Evolutionary conservation across 148 eudicot genomes (phyloP), one percentile per base, ranked within the genome.

Genomic region (Vaccinium macrocarpon): DNA sequence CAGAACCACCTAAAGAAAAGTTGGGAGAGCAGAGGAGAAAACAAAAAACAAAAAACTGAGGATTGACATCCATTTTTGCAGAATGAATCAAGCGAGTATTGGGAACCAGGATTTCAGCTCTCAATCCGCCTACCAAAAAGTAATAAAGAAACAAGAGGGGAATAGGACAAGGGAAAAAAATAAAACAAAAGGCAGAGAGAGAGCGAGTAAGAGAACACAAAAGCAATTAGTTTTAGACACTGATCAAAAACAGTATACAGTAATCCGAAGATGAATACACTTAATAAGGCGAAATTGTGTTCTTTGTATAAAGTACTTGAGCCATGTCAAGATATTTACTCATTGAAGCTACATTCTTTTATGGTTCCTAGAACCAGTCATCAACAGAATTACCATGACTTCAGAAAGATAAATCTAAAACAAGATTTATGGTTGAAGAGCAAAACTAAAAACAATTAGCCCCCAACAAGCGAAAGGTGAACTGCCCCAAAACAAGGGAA

Each of bases 41-140:
- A 29, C 19, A 55, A 15, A 13, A 48, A 56, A 3, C 57, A 2
- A 57, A 42, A 76, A 77, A 49, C 11, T 6, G 13, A 29, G 55
- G 84, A 29, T 15, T 19, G 73, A 71, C 56, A 55, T 61, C 87
- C 35, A 4, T 49, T 25, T 32, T 16, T 18, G 71, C 55, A 51
- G 68, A 55, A 13, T 42, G 64, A 46, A 82, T 53, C 19, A 56
- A 42, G 38, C 80, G 56, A 23, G n/a, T 8, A 46, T 42, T 64
- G 46, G 84, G 75, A 81, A 81, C 29, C 55, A 73, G 19, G 56
- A 27, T 76, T 57, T 81, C 80, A 76, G 87, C 84, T 81, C 61
- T 25, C 75, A 82, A 23, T 81, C 87, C 76, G 50, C 87, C 87
- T 82, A 87, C 79, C 75, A 87, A 55, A 48, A 81, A 71, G 81